phyloP scores from a whole-genome alignment of 768 basidiomycete species.

The Suillus sp. region DNA sequence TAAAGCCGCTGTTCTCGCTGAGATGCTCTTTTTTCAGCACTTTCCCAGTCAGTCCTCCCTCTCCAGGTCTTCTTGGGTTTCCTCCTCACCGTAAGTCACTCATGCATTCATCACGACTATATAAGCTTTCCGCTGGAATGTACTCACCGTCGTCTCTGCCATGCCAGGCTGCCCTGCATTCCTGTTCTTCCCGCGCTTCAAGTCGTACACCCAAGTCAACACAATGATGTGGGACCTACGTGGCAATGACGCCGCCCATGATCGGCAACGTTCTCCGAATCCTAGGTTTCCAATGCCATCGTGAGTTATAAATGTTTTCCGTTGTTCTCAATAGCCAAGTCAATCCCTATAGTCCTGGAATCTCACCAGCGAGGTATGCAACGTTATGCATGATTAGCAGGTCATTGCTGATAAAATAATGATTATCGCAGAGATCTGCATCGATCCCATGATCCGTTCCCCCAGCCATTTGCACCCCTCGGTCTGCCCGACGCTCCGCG shows the following conservation, averaged over 20 bases:
- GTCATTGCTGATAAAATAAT: background rate
- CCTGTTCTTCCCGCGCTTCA: slow-evolving; percentile 36
- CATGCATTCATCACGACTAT: slow-evolving; percentile 23
- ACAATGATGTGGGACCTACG: slow-evolving; percentile 32
- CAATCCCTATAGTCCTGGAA: slow-evolving; percentile 15
- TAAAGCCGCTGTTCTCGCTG: slow-evolving; percentile 27
- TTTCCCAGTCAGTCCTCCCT: slow-evolving; percentile 22
- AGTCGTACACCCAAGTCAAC: slow-evolving; percentile 36
- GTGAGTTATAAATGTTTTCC: slow-evolving; percentile 20
- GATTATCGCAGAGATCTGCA: slow-evolving; percentile 15
- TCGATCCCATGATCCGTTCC: slow-evolving; percentile 19
- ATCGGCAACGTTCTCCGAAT: slow-evolving; percentile 17
- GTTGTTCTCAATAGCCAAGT: slow-evolving; percentile 7
- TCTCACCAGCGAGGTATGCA: slow-evolving; percentile 21
- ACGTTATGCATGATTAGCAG: background rate
- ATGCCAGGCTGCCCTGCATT: slow-evolving; percentile 36
- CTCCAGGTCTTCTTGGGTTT: slow-evolving; percentile 29
- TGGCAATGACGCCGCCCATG: slow-evolving; percentile 19
- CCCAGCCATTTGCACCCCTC: slow-evolving; percentile 22
- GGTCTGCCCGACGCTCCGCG: slow-evolving; percentile 21
- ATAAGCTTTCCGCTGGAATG: slow-evolving; percentile 20
- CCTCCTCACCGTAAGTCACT: slow-evolving; percentile 24
- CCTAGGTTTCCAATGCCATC: slow-evolving; percentile 19
- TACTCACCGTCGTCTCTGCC: slow-evolving; percentile 15
- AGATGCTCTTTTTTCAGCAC: slow-evolving; percentile 23